Base-by-base conservation (phyloP, 129 eudicot genomes). In the Erigeron canadensis region DNA sequence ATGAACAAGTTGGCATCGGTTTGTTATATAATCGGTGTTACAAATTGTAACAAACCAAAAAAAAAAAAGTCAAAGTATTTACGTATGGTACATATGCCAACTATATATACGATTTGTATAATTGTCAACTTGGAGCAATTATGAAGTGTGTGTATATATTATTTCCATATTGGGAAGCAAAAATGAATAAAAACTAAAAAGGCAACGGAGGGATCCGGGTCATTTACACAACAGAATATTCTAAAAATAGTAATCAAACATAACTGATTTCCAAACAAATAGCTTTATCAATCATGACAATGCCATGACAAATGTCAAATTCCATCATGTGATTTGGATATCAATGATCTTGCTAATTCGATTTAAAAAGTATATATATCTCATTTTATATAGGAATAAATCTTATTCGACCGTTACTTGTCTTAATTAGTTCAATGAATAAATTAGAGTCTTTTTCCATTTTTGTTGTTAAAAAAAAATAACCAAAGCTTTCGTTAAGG, bases 241-340 rank as follows among this genome's bases (percentile, higher is more conserved):
- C 82, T 78, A 63, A 63, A 71, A 71, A 64, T 78, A 78, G 82
- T 64, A 78, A 71, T 46, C 47, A 78, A 71, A 71, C 54, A 63
- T 72, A 78, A 78, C 73, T 56, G 82, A 78, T 34, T 78, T 19
- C 62, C 67, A 63, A 78, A 78, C 77, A 78, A 70, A 63, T 53
- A 70, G 22, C 17, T 37, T 63, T 12, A 45, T 71, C 82, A 78
- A 78, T 78, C 58, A 78, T 78, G 62, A 78, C 77, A 78, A 55
- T 18, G 62, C 73, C 82, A 71, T 63, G 82, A 43, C 77, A 78
- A 78, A 78, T 78, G 77, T 71, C 73, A 71, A 63, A 63, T 78
- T 70, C 63, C 82, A 63, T 71, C 66, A 78, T 77, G 55, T 59
- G 77, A 46, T 53, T 63, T 63, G 41, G 68, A 55, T 63, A 71